These are phyloP conservation scores for Diaporthe vaccinii DNA, from an alignment of 2,329 filamentous ascomycete species.

Conservation along the genomic window DNA sequence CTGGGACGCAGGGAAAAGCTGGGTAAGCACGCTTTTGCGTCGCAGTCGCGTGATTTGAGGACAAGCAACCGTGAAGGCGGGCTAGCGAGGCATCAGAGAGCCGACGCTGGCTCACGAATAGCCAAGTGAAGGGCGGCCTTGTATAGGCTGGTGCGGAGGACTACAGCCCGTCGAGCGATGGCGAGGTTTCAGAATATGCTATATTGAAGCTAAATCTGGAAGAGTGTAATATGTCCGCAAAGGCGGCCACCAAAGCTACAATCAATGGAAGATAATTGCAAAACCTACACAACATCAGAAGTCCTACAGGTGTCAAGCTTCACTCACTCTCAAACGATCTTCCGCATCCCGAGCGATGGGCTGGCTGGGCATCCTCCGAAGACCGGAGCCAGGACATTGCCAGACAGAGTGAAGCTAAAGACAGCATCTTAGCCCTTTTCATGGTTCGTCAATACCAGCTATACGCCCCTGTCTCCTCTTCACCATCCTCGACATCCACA, in stretches of 20 bases:
- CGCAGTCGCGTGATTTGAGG: not conserved
- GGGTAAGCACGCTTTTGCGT: not conserved
- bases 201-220: not conserved
- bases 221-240: conserved; percentile 25
- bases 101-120: not conserved
- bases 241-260: not conserved
- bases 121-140: not conserved
- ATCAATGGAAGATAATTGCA: conserved; percentile 31
- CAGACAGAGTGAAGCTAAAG: not conserved
- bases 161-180: not conserved
- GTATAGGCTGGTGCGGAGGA: not conserved
- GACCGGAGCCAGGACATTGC: not conserved
- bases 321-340: too few relatives aligned
- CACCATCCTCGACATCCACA: conserved; percentile 38
- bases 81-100: not conserved
- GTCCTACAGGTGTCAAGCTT: not conserved
- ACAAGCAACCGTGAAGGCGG: not conserved
- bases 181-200: not conserved
- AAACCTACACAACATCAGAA: not conserved
- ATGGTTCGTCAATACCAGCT: not conserved
- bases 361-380: not conserved
- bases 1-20: not conserved
- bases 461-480: conserved; percentile 34
- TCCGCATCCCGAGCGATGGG: not conserved
- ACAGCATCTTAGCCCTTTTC: not conserved